phyloP scores from a whole-genome alignment of 441 rosid species.

The Gossypium lobatum region DNA sequence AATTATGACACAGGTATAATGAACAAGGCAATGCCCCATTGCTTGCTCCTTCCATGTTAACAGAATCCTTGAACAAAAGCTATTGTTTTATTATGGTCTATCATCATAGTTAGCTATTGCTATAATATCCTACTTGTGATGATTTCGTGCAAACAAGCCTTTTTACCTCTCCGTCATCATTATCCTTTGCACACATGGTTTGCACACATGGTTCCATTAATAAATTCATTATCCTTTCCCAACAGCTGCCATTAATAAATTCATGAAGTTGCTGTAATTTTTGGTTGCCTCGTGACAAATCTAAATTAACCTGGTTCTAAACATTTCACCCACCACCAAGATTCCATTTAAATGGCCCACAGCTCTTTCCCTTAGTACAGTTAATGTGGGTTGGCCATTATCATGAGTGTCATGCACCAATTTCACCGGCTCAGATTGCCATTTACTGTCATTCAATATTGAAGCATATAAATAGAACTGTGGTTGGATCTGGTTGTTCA shows the following conservation, averaged over 20 bases:
- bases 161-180: not conserved
- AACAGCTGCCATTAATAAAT: not conserved
- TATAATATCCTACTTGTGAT: not conserved
- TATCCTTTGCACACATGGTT: not conserved
- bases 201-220: not conserved
- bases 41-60: too few relatives aligned
- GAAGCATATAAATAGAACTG: not conserved
- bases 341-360: not conserved
- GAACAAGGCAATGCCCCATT: too few relatives aligned
- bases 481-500: slow-evolving; percentile 6
- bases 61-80: too few relatives aligned
- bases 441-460: not conserved
- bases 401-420: slow-evolving; percentile 9
- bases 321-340: not conserved
- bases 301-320: slow-evolving; percentile 6
- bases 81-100: not conserved
- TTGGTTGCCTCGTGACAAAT: slow-evolving; percentile 5
- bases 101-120: not conserved
- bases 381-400: slow-evolving; percentile 16
- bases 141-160: not conserved
- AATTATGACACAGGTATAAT: too few relatives aligned
- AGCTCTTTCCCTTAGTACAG: not conserved
- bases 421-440: not conserved
- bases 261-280: not conserved
- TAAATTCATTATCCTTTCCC: not conserved